Evolutionary conservation across 2,329 filamentous ascomycete species (phyloP).

Genomic region (Penicillium sp.): DNA sequence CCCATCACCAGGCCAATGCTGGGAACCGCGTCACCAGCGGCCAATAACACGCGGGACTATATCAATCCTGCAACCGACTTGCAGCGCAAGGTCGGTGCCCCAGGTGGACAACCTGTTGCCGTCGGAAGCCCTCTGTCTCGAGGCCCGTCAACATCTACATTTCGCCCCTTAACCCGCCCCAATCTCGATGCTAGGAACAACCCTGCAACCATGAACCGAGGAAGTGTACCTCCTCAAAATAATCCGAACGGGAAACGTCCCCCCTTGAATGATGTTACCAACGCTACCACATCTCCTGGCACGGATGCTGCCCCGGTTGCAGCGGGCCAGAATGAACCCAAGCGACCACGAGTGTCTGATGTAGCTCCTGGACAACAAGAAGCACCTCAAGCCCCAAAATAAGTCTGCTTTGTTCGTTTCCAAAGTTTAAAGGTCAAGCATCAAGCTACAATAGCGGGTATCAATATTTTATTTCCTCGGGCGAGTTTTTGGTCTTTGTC

Average conservation of each 20-base stretch:
- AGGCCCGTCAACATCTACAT: conserved; percentile 40
- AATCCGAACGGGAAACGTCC: conserved; percentile 42
- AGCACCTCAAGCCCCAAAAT: conserved; percentile 18
- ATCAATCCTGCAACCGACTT: conserved; percentile 38
- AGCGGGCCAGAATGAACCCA: conserved; percentile 30
- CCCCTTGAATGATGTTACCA: conserved; percentile 48
- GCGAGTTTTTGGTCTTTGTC: background rate
- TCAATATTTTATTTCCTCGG: conserved; percentile 1
- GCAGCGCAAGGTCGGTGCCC: conserved; percentile 38
- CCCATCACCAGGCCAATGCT: conserved; percentile 61
- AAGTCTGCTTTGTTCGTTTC: conserved; percentile 1
- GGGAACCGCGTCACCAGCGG: conserved; percentile 28
- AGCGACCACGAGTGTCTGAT: conserved; percentile 31
- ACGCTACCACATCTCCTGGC: conserved; percentile 27
- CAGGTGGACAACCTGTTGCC: conserved; percentile 21
- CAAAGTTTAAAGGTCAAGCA: background rate
- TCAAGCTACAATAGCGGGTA: conserved; percentile 8
- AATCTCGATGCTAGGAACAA: conserved; percentile 32
- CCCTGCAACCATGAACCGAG: conserved; percentile 18
- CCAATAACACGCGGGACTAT: conserved; percentile 33
- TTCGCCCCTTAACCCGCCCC: conserved; percentile 47
- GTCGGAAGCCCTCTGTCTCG: conserved; percentile 34
- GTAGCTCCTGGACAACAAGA: conserved; percentile 6
- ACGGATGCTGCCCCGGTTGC: conserved; percentile 24
- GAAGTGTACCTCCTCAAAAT: conserved; percentile 29